Percentiles rank a stretch among this genome's conserved stretches.
Evolutionary conservation across 176 grass and related monocot species (phyloP).

Genomic region (Typha latifolia): DNA sequence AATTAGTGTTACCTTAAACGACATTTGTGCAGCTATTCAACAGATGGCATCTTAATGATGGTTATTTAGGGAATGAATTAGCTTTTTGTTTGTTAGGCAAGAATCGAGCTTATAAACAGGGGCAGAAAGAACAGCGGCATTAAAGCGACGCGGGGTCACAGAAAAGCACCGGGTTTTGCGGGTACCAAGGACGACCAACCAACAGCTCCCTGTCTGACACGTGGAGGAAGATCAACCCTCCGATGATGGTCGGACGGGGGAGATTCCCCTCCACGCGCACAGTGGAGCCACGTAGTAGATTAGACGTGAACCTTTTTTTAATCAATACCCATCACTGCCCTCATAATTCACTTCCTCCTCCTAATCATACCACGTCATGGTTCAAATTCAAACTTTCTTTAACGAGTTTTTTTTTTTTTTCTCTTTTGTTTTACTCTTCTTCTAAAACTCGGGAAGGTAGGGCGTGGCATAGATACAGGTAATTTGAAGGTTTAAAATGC

Average conservation of each 20-base stretch:
- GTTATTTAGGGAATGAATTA: background rate
- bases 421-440: background rate
- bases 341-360: too few species aligned
- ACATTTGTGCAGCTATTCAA: too few species aligned
- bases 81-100: background rate
- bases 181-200: slow-evolving; percentile 1
- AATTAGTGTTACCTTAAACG: too few species aligned
- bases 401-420: background rate
- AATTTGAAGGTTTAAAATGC: background rate
- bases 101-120: background rate
- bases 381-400: background rate
- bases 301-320: background rate
- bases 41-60: background rate
- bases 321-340: background rate
- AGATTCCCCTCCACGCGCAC: background rate
- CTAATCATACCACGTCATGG: background rate
- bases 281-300: too few species aligned
- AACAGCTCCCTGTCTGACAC: slow-evolving; percentile 4
- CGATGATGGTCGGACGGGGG: background rate
- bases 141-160: slow-evolving; percentile 4
- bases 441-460: background rate
- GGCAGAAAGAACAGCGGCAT: background rate
- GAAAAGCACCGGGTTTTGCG: slow-evolving; percentile 18
- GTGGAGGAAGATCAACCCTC: background rate
- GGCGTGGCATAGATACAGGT: background rate